Percentiles rank a stretch among this genome's conserved stretches.
Conservation (phyloP, 2,329 filamentous ascomycete species). For the Penicillium vulpinum region DNA sequence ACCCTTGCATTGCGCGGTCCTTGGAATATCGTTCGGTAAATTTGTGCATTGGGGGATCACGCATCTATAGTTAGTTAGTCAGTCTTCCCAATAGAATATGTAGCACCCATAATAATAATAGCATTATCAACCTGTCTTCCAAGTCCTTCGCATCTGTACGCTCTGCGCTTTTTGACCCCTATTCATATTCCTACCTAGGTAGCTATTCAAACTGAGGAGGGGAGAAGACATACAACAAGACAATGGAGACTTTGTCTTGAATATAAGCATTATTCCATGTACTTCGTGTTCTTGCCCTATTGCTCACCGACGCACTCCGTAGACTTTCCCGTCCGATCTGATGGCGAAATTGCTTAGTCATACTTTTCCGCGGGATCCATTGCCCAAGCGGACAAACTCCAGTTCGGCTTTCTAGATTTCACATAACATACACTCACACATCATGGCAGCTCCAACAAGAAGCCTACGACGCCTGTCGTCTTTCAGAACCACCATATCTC, state of each 20-base stretch:
- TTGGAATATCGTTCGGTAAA: constrained; percentile 9
- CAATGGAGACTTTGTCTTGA: neutral
- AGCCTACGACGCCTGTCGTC: constrained; percentile 35
- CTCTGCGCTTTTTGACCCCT: neutral
- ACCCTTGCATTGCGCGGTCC: constrained; percentile 27
- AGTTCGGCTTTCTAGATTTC: constrained; percentile 5
- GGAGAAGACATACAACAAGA: neutral
- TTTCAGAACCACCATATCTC: constrained; percentile 25
- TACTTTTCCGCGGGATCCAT: constrained; percentile 9
- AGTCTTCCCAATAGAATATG: constrained; percentile 11
- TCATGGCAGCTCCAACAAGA: constrained; percentile 37
- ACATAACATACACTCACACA: constrained; percentile 16
- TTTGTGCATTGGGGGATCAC: neutral
- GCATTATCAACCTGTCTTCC: neutral
- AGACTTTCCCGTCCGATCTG: constrained; percentile 4
- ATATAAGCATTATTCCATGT: neutral
- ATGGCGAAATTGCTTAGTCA: constrained; percentile 1
- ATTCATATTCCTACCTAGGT: neutral
- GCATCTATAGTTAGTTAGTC: constrained; percentile 18
- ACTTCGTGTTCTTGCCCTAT: neutral
- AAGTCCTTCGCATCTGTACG: neutral
- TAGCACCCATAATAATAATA: constrained; percentile 26
- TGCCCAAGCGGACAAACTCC: constrained; percentile 2
- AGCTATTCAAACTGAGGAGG: neutral
- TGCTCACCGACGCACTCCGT: neutral